Conservation (phyloP, 352 stramenopile genomes). For the Globisporangium yorkense region DNA sequence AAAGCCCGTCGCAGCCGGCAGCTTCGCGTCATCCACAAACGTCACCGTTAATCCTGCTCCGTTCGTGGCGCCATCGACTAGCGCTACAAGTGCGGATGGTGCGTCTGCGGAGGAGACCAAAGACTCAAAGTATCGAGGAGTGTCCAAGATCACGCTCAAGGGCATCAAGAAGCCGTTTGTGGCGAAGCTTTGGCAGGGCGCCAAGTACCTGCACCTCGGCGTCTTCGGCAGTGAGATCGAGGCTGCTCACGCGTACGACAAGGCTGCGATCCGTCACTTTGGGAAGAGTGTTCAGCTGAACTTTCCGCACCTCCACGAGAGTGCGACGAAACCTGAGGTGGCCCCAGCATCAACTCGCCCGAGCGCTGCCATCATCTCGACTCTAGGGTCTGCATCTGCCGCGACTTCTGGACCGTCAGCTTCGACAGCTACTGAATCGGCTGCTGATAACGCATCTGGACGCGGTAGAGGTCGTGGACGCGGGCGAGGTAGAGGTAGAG, state of each 20-base stretch:
- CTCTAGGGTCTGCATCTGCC: constrained; percentile 4
- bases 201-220: constrained; percentile 64
- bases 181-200: constrained; percentile 57
- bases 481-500: constrained; percentile 31
- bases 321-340: constrained; percentile 40
- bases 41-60: not conserved
- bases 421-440: constrained; percentile 9
- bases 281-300: constrained; percentile 66
- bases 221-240: constrained; percentile 74
- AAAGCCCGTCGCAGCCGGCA: constrained; percentile 16
- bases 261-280: constrained; percentile 60
- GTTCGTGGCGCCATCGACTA: not conserved
- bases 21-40: not conserved
- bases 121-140: constrained; percentile 73
- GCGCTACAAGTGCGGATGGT: constrained; percentile 5
- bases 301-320: constrained; percentile 73
- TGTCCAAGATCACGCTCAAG: constrained; percentile 77
- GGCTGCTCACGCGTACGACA: constrained; percentile 78
- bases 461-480: constrained; percentile 25
- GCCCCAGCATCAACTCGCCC: constrained; percentile 16
- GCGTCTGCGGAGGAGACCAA: constrained; percentile 39
- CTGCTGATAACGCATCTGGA: constrained; percentile 13
- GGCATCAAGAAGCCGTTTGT: constrained; percentile 80
- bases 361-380: constrained; percentile 1
- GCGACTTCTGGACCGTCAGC: constrained; percentile 6